Percentiles rank a stretch among this genome's conserved stretches.
Evolutionary conservation across 106 monocot species (phyloP).

Genomic region (Apostasia shenzhenica): DNA sequence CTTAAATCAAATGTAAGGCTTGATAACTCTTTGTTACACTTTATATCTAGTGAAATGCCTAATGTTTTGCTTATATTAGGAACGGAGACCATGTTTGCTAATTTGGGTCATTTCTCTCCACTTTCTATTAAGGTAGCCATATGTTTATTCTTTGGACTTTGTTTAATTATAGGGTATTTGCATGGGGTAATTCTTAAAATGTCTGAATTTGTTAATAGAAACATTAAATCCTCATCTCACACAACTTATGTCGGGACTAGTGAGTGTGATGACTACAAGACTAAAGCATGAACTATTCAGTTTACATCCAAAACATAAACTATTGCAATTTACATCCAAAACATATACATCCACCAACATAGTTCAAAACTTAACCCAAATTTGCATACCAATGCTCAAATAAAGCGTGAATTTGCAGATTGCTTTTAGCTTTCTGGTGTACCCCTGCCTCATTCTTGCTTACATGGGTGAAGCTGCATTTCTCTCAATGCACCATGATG

Average conservation of each 20-base stretch:
- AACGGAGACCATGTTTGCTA: constrained; percentile 74
- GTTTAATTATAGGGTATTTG: background rate
- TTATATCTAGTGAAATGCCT: too few species aligned
- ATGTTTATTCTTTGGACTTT: background rate
- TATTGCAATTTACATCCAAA: too few species aligned
- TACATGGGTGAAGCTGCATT: constrained; percentile 94
- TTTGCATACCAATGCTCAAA: background rate
- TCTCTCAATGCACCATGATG: constrained; percentile 74
- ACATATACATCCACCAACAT: too few species aligned
- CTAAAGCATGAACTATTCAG: too few species aligned
- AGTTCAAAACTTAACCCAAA: too few species aligned
- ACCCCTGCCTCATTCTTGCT: constrained; percentile 77
- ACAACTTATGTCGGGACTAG: too few species aligned
- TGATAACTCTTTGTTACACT: background rate
- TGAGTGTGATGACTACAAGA: too few species aligned
- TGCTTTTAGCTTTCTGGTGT: constrained; percentile 63
- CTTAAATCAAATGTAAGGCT: background rate
- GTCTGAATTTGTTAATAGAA: too few species aligned
- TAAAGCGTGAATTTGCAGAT: constrained; percentile 24
- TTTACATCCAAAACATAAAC: too few species aligned
- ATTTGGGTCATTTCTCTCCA: constrained; percentile 70
- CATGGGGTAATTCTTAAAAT: too few species aligned
- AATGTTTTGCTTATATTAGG: constrained; percentile 16
- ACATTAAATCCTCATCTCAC: too few species aligned
- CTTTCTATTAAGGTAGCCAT: constrained; percentile 46